A percentile compares a stretch with the other conserved stretches of the same genome.
These are phyloP conservation scores for Paracorniculantispora psalliotae DNA, from an alignment of 2,329 filamentous ascomycete species.

Conservation along the genomic window DNA sequence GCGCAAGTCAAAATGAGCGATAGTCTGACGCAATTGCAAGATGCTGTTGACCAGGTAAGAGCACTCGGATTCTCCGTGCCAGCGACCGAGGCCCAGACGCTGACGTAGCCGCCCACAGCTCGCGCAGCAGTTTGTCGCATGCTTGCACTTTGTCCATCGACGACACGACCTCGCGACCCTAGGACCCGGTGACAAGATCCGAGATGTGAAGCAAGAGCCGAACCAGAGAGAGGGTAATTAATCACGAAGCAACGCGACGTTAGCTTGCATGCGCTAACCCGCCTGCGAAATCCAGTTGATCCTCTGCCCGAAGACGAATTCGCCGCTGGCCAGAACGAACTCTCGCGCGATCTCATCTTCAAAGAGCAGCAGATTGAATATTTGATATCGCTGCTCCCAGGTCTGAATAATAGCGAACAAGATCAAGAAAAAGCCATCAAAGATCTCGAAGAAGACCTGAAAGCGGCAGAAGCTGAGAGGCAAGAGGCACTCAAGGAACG, in stretches of 20 bases:
- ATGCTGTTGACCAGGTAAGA: slow-evolving; percentile 73
- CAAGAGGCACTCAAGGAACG: slow-evolving; percentile 60
- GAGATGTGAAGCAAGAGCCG: slow-evolving; percentile 52
- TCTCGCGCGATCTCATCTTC: slow-evolving; percentile 69
- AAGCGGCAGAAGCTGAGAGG: slow-evolving; percentile 56
- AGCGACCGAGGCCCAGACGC: not conserved
- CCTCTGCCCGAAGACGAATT: slow-evolving; percentile 61
- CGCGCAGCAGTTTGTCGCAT: slow-evolving; percentile 63
- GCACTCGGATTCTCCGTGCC: too few relatives aligned
- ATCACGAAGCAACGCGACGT: not conserved
- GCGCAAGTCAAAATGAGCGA: slow-evolving; percentile 57
- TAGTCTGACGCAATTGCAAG: slow-evolving; percentile 76
- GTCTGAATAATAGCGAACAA: slow-evolving; percentile 70
- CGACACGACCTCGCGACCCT: slow-evolving; percentile 64
- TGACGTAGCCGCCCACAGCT: slow-evolving; percentile 40
- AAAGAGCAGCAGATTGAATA: slow-evolving; percentile 82
- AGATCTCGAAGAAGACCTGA: slow-evolving; percentile 61
- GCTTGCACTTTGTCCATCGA: slow-evolving; percentile 59
- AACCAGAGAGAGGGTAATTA: slow-evolving; percentile 46
- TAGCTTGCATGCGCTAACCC: slow-evolving; percentile 1
- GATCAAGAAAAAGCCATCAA: slow-evolving; percentile 67
- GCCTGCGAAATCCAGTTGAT: slow-evolving; percentile 42
- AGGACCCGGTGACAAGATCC: slow-evolving; percentile 52
- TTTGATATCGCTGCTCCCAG: slow-evolving; percentile 69
- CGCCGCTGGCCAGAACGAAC: slow-evolving; percentile 61